Conservation (phyloP, 192 early-diverging fungal species). For the Umbelopsis isabellina region DNA sequence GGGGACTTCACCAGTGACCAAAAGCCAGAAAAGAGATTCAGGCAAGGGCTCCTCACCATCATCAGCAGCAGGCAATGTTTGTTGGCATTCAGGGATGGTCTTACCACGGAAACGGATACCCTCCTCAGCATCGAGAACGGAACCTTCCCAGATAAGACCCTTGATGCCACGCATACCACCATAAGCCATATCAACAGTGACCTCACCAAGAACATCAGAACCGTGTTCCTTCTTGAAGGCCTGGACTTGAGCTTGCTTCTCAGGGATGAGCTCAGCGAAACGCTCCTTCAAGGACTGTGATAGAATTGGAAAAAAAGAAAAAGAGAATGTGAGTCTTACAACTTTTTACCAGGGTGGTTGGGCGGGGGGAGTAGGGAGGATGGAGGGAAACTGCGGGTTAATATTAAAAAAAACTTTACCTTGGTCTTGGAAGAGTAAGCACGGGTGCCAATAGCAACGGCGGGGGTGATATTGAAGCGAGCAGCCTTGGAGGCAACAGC, state of each 20-base stretch:
- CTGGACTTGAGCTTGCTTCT: constrained; percentile 96
- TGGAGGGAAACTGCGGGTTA: background rate
- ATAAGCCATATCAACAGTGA: constrained; percentile 97
- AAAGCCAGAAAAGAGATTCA: constrained; percentile 97
- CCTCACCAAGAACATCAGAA: constrained; percentile 86
- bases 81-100: constrained; percentile 97
- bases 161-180: constrained; percentile 99
- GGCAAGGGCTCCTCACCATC: constrained; percentile 94
- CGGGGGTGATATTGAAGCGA: constrained; percentile 42
- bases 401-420: constrained; percentile 33
- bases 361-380: too few relatives aligned
- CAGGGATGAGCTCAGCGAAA: constrained; percentile 91
- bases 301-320: background rate
- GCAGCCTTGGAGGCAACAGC: constrained; percentile 33
- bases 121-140: constrained; percentile 96
- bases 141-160: constrained; percentile 98
- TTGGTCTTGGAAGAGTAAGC: constrained; percentile 55
- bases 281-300: constrained; percentile 89
- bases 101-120: constrained; percentile 98
- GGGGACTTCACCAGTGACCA: constrained; percentile 97
- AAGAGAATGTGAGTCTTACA: constrained; percentile 10
- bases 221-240: constrained; percentile 91
- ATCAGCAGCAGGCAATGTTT: constrained; percentile 84
- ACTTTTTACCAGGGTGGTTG: background rate
- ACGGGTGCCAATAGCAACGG: constrained; percentile 44